A percentile compares a stretch with the other conserved stretches of the same genome.
These are phyloP conservation scores for Urostyla sp. DNA, from an alignment of 73 alveolate species.

Conservation along the genomic window DNA sequence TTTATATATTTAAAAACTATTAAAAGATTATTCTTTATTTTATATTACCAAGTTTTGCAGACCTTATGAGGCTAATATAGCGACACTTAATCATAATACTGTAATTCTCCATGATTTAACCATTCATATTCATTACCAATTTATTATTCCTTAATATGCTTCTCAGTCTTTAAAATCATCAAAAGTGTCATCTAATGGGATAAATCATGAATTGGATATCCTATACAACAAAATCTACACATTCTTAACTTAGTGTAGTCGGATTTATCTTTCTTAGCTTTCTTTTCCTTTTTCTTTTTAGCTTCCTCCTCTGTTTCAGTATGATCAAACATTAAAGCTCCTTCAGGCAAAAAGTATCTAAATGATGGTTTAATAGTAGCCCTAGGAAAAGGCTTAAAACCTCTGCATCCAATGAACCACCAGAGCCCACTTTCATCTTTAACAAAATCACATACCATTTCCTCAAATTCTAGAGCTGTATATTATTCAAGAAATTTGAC, in stretches of 20 bases:
- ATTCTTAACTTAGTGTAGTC: constrained; percentile 65
- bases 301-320: constrained; percentile 65
- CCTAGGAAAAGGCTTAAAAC: constrained; percentile 1
- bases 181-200: constrained; percentile 80
- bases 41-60: constrained; percentile 63
- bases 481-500: constrained; percentile 85
- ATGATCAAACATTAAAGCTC: constrained; percentile 14
- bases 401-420: constrained; percentile 76
- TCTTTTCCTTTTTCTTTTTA: constrained; percentile 35
- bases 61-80: constrained; percentile 79
- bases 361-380: constrained; percentile 53
- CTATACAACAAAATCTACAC: constrained; percentile 78
- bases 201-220: constrained; percentile 69
- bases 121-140: constrained; percentile 68
- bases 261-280: neutral
- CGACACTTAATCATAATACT: constrained; percentile 61
- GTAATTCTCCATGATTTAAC: constrained; percentile 77
- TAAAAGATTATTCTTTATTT: neutral
- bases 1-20: constrained; percentile 67
- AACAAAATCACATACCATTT: constrained; percentile 93
- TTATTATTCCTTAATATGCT: constrained; percentile 62
- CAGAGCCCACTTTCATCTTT: constrained; percentile 82
- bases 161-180: constrained; percentile 83
- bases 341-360: constrained; percentile 37
- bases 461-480: constrained; percentile 83